These are phyloP conservation scores for Lentinula aciculospora DNA, from an alignment of 768 basidiomycete genomes.

Conservation along the genomic window DNA sequence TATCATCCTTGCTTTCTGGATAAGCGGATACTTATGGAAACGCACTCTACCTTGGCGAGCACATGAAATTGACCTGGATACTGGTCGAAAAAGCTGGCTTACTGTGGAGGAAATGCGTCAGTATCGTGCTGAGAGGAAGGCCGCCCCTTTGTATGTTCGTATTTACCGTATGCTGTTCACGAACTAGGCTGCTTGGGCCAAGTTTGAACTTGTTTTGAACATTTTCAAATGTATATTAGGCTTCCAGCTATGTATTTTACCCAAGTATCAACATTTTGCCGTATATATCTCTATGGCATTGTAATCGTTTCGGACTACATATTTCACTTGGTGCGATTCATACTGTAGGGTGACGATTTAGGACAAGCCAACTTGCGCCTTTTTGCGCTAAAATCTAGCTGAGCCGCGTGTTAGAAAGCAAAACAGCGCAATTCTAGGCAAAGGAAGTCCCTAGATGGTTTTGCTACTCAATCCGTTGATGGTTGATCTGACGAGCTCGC, in stretches of 20 bases:
- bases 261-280: neutral
- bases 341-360: too few relatives aligned
- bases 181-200: neutral
- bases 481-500: too few relatives aligned
- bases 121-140: slow-evolving; percentile 5
- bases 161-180: slow-evolving; percentile 6
- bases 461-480: too few relatives aligned
- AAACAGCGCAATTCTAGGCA: too few relatives aligned
- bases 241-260: neutral
- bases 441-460: too few relatives aligned
- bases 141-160: slow-evolving; percentile 6
- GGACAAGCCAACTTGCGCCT: too few relatives aligned
- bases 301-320: too few relatives aligned
- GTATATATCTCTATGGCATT: too few relatives aligned
- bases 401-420: too few relatives aligned
- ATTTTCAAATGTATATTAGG: neutral
- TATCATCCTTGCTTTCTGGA: slow-evolving; percentile 34
- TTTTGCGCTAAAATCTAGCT: too few relatives aligned
- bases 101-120: slow-evolving; percentile 10
- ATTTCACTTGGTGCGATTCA: too few relatives aligned
- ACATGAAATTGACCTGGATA: slow-evolving; percentile 35
- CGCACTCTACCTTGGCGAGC: slow-evolving; percentile 29
- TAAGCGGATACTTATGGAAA: slow-evolving; percentile 34
- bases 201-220: neutral
- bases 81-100: slow-evolving; percentile 10